Evolutionary conservation across 768 basidiomycete species (phyloP).

Genomic region (Psilocybe sp.): DNA sequence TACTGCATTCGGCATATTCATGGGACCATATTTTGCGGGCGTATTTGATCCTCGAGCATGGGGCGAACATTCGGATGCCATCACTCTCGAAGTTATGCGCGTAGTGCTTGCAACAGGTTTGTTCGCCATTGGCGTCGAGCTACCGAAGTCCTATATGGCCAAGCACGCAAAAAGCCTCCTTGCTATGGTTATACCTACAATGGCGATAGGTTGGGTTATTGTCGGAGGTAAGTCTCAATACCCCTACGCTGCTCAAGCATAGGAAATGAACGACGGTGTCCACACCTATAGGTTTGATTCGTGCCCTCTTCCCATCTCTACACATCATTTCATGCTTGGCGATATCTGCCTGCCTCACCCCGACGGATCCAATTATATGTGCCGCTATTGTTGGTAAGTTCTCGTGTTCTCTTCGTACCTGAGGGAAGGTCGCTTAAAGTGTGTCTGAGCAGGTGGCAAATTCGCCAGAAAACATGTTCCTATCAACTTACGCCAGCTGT

Average conservation of each 20-base stretch:
- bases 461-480: conserved; percentile 73
- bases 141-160: conserved; percentile 82
- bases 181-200: conserved; percentile 75
- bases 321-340: conserved; percentile 75
- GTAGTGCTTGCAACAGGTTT: conserved; percentile 88
- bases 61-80: conserved; percentile 47
- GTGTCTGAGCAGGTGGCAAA: conserved; percentile 51
- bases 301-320: conserved; percentile 70
- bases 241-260: too few relatives aligned
- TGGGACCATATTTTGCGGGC: conserved; percentile 71
- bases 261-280: background rate
- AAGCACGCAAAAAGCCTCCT: conserved; percentile 72
- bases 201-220: conserved; percentile 86
- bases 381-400: conserved; percentile 71
- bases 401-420: background rate
- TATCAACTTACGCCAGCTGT: conserved; percentile 69
- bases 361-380: conserved; percentile 93
- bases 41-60: conserved; percentile 79
- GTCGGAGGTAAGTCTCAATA: conserved; percentile 49
- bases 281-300: conserved; percentile 51
- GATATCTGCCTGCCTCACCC: conserved; percentile 87
- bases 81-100: conserved; percentile 86
- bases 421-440: background rate
- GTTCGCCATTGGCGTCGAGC: conserved; percentile 93
- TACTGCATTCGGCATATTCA: conserved; percentile 61